These are phyloP conservation scores for Agarophyton chilense DNA, from an alignment of 23 red algal species.

Conservation along the genomic window DNA sequence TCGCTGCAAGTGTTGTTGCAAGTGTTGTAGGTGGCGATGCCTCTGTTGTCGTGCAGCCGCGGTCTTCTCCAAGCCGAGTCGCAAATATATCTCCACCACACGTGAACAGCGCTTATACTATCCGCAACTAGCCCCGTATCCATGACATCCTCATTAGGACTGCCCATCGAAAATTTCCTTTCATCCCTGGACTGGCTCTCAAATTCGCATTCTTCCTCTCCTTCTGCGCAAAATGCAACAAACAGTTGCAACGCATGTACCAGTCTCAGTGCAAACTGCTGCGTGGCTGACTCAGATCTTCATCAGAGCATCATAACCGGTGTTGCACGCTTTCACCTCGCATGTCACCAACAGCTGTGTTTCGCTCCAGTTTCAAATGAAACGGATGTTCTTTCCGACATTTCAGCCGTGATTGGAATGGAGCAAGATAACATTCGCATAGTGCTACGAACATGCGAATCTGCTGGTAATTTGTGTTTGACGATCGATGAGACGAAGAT, in stretches of 20 bases:
- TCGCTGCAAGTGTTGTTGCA: no score
- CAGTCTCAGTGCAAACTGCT: background rate
- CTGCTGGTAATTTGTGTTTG: background rate
- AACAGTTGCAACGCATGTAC: conserved; percentile 4
- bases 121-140: no score
- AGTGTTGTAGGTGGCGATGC: no score
- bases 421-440: background rate
- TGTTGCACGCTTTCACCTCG: background rate
- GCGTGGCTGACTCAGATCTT: background rate
- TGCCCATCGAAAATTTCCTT: background rate
- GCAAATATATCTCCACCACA: no score
- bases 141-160: background rate
- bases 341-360: background rate
- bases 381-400: background rate
- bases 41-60: no score
- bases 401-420: background rate
- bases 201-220: background rate
- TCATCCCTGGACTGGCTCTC: background rate
- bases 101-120: no score
- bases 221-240: background rate
- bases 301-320: background rate
- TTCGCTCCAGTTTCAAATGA: background rate
- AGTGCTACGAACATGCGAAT: background rate
- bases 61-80: no score
- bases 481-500: background rate